Percentiles rank a stretch among this genome's conserved stretches.
These are phyloP conservation scores for Diplotaxis tenuifolia DNA, from an alignment of 345 rosid genomes.

Conservation along the genomic window DNA sequence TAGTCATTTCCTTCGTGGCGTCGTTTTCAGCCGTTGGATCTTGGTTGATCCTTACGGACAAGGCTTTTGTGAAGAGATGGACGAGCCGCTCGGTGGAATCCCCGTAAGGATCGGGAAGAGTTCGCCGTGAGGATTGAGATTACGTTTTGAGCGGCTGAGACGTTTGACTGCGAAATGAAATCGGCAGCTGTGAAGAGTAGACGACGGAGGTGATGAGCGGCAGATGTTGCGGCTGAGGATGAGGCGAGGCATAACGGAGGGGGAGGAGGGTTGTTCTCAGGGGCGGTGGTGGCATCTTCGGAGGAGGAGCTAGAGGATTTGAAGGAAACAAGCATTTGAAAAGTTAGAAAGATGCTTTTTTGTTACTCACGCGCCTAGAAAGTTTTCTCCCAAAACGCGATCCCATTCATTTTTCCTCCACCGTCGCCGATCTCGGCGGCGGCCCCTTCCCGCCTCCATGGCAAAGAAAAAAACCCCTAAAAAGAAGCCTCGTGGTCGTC, in stretches of 20 bases:
- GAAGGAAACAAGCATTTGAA: slow-evolving; percentile 37
- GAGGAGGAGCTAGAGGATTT: slow-evolving; percentile 41
- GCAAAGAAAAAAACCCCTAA: too few relatives aligned
- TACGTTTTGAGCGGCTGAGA: slow-evolving; percentile 69
- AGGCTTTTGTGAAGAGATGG: slow-evolving; percentile 71
- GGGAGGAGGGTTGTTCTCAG: slow-evolving; percentile 19
- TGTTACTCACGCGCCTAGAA: too few relatives aligned
- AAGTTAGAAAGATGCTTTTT: slow-evolving; percentile 36
- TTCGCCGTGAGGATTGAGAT: slow-evolving; percentile 49
- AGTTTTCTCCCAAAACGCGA: too few relatives aligned
- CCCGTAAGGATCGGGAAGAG: slow-evolving; percentile 76
- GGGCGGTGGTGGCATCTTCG: slow-evolving; percentile 36
- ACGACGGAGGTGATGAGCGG: slow-evolving; percentile 59
- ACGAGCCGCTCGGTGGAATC: slow-evolving; percentile 74
- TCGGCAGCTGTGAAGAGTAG: slow-evolving; percentile 69
- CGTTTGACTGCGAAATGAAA: slow-evolving; percentile 63
- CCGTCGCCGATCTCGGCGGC: too few relatives aligned
- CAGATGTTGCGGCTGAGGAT: slow-evolving; percentile 29
- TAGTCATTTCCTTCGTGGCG: slow-evolving; percentile 23
- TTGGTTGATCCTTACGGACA: slow-evolving; percentile 55
- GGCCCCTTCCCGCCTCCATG: too few relatives aligned
- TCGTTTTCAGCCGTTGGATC: too few relatives aligned
- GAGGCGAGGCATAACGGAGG: slow-evolving; percentile 31
- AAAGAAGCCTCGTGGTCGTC: too few relatives aligned
- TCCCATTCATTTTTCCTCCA: too few relatives aligned